phyloP scores from a whole-genome alignment of 2,329 filamentous ascomycete species.

The Zymoseptoria ardabiliae region DNA sequence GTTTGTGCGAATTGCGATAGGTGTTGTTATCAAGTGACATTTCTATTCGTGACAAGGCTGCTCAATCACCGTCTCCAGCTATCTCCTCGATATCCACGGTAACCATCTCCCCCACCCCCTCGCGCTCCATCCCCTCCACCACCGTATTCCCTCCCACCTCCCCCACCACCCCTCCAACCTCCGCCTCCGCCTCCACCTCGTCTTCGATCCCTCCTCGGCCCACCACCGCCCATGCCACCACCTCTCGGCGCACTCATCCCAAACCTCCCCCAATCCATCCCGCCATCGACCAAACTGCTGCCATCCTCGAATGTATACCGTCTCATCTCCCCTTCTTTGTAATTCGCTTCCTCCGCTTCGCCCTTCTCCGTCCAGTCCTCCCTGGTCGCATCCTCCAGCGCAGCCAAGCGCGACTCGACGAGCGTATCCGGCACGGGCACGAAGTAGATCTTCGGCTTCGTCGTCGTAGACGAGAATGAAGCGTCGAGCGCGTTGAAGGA shows the following conservation, averaged over 20 bases:
- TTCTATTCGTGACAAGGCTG: not conserved
- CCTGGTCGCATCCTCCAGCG: slow-evolving; percentile 43
- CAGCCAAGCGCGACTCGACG: slow-evolving; percentile 57
- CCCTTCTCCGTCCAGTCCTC: slow-evolving; percentile 32
- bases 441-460: slow-evolving; percentile 60
- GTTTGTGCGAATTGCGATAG: not conserved
- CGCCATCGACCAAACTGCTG: slow-evolving; percentile 37
- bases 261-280: slow-evolving; percentile 30
- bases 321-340: slow-evolving; percentile 32
- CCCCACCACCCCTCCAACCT: slow-evolving; percentile 14
- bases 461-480: slow-evolving; percentile 51
- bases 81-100: not conserved
- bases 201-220: slow-evolving; percentile 13
- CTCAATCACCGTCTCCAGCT: not conserved
- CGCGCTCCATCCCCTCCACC: not conserved
- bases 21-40: not conserved
- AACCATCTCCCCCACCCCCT: not conserved
- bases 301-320: slow-evolving; percentile 40
- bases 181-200: slow-evolving; percentile 12
- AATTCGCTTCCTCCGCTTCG: slow-evolving; percentile 23
- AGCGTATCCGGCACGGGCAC: slow-evolving; percentile 58
- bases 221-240: slow-evolving; percentile 11
- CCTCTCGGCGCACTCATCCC: slow-evolving; percentile 12
- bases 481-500: slow-evolving; percentile 43
- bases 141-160: slow-evolving; percentile 10